Evolutionary conservation across 192 early-diverging fungal species (phyloP).

Genomic region (Linnemannia exigua): DNA sequence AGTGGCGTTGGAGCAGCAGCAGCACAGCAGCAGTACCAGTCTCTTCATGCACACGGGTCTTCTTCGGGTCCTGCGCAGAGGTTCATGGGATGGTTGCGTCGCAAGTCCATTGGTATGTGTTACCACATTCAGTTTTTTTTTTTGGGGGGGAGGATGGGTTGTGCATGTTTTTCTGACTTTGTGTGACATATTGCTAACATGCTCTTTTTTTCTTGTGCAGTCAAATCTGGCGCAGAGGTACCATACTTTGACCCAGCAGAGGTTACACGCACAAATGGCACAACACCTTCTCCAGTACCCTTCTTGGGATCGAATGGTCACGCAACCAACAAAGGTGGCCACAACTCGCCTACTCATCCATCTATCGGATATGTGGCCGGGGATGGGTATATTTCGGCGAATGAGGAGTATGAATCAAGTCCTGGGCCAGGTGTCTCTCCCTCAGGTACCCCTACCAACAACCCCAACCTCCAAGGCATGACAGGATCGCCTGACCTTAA

Average conservation of each 20-base stretch:
- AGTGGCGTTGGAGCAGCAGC: neutral
- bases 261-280: neutral
- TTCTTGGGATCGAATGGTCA: neutral
- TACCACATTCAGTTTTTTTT: neutral
- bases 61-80: constrained; percentile 68
- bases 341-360: neutral
- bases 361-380: neutral
- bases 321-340: neutral
- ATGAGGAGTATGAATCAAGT: constrained; percentile 20
- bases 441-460: neutral
- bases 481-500: neutral
- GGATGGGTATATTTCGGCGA: constrained; percentile 18
- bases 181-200: neutral
- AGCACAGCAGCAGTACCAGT: neutral
- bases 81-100: constrained; percentile 83
- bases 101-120: constrained; percentile 66
- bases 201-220: constrained; percentile 3
- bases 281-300: neutral
- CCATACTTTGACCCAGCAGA: constrained; percentile 32
- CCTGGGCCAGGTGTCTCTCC: neutral
- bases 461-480: neutral
- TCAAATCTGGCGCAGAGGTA: constrained; percentile 24
- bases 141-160: too few species aligned
- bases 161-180: too few species aligned
- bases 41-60: constrained; percentile 12